Conservation (phyloP, 1,284 basidiomycete species). For the Stereum hirsutum region DNA sequence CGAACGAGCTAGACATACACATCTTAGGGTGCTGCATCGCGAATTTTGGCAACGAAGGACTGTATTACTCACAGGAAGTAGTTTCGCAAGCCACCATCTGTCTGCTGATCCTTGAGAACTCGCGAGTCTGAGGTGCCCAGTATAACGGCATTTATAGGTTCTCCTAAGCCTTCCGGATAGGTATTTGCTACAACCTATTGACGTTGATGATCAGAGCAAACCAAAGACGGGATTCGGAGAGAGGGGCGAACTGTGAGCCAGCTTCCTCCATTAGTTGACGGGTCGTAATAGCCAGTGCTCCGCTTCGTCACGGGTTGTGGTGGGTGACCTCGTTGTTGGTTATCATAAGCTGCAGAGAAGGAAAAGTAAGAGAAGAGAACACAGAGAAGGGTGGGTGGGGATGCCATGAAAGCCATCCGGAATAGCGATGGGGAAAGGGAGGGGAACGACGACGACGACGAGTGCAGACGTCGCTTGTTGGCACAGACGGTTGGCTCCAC, state of each 20-base stretch:
- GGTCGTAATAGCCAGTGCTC: constrained; percentile 36
- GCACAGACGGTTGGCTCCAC: no score
- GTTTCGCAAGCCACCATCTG: constrained; percentile 72
- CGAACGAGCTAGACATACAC: constrained; percentile 36
- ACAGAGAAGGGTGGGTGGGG: no score
- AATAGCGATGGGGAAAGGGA: no score
- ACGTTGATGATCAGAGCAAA: no score
- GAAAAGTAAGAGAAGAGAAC: constrained; percentile 17
- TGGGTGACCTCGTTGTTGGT: no score
- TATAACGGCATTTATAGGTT: constrained; percentile 86
- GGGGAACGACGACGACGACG: no score
- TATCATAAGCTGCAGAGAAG: no score
- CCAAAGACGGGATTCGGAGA: no score
- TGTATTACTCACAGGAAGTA: constrained; percentile 51
- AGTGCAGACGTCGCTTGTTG: no score
- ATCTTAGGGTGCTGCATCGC: not conserved
- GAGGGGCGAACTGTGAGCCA: constrained; percentile 44
- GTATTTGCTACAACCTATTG: constrained; percentile 58
- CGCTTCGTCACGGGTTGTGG: constrained; percentile 12
- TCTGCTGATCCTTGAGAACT: constrained; percentile 57
- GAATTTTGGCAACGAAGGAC: not conserved
- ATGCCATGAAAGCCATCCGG: no score
- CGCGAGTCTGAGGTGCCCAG: constrained; percentile 70
- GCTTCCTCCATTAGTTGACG: constrained; percentile 28
- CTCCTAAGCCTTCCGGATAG: constrained; percentile 70